Evolutionary conservation across 2,329 filamentous ascomycete genomes (phyloP).

Genomic region (Pleochaeta shiraiana): DNA sequence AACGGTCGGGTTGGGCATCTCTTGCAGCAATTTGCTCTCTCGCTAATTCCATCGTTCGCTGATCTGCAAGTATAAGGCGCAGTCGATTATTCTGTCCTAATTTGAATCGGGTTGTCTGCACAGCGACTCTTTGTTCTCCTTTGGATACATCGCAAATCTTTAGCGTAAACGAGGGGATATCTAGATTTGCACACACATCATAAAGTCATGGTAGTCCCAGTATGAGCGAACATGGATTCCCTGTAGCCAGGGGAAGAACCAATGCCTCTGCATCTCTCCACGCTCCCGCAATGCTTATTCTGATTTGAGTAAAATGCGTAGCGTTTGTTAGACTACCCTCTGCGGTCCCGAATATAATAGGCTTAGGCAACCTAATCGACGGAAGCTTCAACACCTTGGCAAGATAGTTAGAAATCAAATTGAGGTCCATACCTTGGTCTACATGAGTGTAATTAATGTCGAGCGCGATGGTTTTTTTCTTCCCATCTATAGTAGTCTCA

Average conservation of each 20-base stretch:
- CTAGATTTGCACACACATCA: not conserved
- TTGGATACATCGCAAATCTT: not conserved
- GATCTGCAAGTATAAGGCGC: not conserved
- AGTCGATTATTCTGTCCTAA: not conserved
- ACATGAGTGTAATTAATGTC: not conserved
- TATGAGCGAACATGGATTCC: not conserved
- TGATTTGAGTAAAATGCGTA: not conserved
- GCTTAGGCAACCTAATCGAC: not conserved
- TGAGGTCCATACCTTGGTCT: not conserved
- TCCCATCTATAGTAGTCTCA: not conserved
- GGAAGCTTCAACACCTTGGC: not conserved
- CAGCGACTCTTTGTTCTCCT: not conserved
- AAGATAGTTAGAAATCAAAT: not conserved
- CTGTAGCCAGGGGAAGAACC: not conserved
- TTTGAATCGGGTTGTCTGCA: not conserved
- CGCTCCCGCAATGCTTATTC: not conserved
- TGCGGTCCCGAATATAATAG: not conserved
- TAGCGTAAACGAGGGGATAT: not conserved
- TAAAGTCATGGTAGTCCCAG: not conserved
- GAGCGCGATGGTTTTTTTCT: not conserved
- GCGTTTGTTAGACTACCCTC: not conserved
- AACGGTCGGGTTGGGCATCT: not conserved
- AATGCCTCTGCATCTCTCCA: not conserved
- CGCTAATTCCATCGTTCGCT: not conserved
- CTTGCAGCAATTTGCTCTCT: not conserved